A percentile compares a stretch with the other conserved stretches of the same genome.
These are phyloP conservation scores for Pulicaria dysenterica DNA, from an alignment of 129 eudicot species.

Conservation along the genomic window DNA sequence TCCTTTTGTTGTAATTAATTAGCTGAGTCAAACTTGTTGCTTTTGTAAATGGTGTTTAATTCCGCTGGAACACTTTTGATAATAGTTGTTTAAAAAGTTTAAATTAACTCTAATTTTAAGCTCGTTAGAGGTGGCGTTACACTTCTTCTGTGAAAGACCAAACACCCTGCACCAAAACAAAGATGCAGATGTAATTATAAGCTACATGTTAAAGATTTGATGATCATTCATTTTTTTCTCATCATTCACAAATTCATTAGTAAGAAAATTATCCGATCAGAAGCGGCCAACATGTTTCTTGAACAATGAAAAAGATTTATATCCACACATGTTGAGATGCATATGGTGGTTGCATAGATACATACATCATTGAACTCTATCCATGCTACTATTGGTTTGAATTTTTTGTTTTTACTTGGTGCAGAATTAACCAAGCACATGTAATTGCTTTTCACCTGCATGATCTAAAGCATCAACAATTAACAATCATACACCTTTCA, in stretches of 20 bases:
- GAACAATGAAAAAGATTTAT: no score
- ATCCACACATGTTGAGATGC: not conserved
- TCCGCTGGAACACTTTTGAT: no score
- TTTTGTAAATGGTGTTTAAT: no score
- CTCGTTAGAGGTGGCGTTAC: no score
- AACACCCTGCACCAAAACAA: conserved; percentile 56
- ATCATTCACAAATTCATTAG: no score
- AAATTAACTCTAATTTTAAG: no score
- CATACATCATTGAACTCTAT: conserved; percentile 70
- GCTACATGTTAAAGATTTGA: not conserved
- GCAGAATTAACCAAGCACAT: conserved; percentile 71
- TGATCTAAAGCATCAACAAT: conserved; percentile 17
- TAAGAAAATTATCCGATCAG: no score
- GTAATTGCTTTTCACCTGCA: conserved; percentile 83
- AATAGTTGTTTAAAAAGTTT: no score
- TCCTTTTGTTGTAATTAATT: no score
- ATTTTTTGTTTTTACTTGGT: conserved; percentile 52
- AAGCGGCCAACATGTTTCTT: no score
- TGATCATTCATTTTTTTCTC: no score
- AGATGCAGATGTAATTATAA: conserved; percentile 12
- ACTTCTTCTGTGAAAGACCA: conserved; percentile 91
- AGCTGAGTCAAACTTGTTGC: no score
- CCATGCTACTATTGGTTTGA: conserved; percentile 94
- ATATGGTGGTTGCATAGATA: conserved; percentile 15
- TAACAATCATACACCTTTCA: conserved; percentile 4